Evolutionary conservation across 2,329 filamentous ascomycete species (phyloP).

Genomic region (Macroventuria anomochaeta): DNA sequence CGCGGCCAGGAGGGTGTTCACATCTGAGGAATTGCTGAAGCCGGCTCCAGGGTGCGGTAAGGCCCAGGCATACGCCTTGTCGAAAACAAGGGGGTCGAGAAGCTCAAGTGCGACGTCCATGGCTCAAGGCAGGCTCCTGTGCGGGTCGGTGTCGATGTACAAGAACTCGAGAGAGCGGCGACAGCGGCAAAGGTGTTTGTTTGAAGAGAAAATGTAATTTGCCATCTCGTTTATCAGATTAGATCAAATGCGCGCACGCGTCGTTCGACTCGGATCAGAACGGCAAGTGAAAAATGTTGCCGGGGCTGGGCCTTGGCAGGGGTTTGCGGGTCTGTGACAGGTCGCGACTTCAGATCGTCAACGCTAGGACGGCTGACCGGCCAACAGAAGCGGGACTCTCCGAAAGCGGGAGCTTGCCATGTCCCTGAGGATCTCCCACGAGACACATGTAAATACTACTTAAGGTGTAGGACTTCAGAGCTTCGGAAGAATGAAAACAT

Average conservation of each 20-base stretch:
- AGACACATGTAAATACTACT: neutral
- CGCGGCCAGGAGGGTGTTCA: slow-evolving; percentile 10
- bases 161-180: slow-evolving; percentile 5
- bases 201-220: slow-evolving; percentile 14
- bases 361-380: slow-evolving; percentile 4
- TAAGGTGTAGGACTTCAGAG: neutral
- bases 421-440: neutral
- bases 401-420: neutral
- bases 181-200: slow-evolving; percentile 17
- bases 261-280: slow-evolving; percentile 17
- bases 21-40: slow-evolving; percentile 19
- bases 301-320: slow-evolving; percentile 15
- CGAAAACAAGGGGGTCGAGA: slow-evolving; percentile 26
- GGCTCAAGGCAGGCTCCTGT: slow-evolving; percentile 1
- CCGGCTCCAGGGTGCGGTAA: slow-evolving; percentile 17
- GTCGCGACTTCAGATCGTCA: slow-evolving; percentile 6
- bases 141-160: slow-evolving; percentile 13
- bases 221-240: slow-evolving; percentile 23
- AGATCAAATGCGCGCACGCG: slow-evolving; percentile 13
- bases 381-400: slow-evolving; percentile 3
- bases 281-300: slow-evolving; percentile 19
- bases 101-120: slow-evolving; percentile 29
- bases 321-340: slow-evolving; percentile 2
- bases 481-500: neutral
- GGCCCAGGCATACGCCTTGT: slow-evolving; percentile 26